A percentile compares a stretch with the other conserved stretches of the same genome.
Evolutionary conservation across 371 early-diverging fungal genomes (phyloP).

Genomic region (Coemansia sp.): DNA sequence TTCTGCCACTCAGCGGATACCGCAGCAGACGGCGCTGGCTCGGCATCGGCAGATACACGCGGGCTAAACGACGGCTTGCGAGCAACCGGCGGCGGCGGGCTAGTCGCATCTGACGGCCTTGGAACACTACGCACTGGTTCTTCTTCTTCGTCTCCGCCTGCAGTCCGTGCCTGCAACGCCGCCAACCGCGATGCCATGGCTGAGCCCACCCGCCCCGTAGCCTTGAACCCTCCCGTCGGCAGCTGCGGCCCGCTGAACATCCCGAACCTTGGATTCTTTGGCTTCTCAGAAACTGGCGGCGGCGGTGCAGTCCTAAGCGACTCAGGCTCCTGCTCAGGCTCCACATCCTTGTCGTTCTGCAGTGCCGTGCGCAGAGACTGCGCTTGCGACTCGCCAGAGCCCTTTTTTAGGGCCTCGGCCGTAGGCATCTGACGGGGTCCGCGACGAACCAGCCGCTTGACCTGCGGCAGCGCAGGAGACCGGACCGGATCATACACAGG

Average conservation of each 20-base stretch:
- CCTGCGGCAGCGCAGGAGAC: constrained; percentile 41
- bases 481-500: constrained; percentile 41
- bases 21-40: neutral
- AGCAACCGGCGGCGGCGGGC: constrained; percentile 9
- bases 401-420: constrained; percentile 43
- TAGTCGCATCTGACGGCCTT: neutral
- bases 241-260: constrained; percentile 33
- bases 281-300: constrained; percentile 48
- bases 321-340: constrained; percentile 21
- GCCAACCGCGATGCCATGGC: constrained; percentile 50
- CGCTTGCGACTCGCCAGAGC: constrained; percentile 49
- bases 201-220: constrained; percentile 40
- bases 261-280: constrained; percentile 29
- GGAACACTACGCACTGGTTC: neutral
- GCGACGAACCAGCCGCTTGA: constrained; percentile 48
- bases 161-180: constrained; percentile 43
- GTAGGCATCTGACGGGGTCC: constrained; percentile 52
- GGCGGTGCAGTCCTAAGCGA: constrained; percentile 27
- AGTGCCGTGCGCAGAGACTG: constrained; percentile 36
- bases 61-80: constrained; percentile 24
- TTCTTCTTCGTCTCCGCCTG: constrained; percentile 24
- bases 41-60: neutral
- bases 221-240: constrained; percentile 44
- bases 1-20: constrained; percentile 39
- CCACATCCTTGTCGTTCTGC: constrained; percentile 36